Base-by-base conservation (phyloP, 2,329 filamentous ascomycete species). In the Ophiostoma pallidulum region DNA sequence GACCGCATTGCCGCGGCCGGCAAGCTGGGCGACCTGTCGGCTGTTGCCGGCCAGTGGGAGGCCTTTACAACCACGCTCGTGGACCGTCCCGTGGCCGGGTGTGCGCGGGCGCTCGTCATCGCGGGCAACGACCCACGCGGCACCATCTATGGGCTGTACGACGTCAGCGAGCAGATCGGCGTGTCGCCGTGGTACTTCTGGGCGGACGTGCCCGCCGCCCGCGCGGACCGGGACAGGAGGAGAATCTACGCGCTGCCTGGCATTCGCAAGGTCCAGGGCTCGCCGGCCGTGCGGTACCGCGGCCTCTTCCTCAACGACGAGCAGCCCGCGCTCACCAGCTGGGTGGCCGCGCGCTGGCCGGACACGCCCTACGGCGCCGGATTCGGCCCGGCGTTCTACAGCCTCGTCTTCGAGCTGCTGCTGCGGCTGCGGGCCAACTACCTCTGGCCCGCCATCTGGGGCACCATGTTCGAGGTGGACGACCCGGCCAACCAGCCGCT, bases 261-360 rank as follows among this genome's bases (percentile, higher is more conserved):
- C n/a, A n/a, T 65, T 10, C 70, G 65, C 24, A 81, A 79, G 53
- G 64, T 74, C 0, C 78, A 83, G 54, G 70, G 69, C 3, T 66
- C 78, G 6, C 81, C 82, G 2, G 73, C 73, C 0, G 75, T 86
- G 54, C 81, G 80, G 58, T 85, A 84, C 59, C 73, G 82, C 14
- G 82, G 81, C 3, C 72, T 85, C 58, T 86, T 85, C 65, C 66
- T 86, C 59, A 85, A 85, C 57, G 81, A 86, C 49, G 81, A 86
- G 59, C 77, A 79, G 45, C 82, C 82, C 0, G 78, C 75, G 2
- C 62, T 85, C 39, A 84, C 82, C 0, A 78, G 78, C 52, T 86
- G 81, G 78, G 72, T 84, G 7, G 62, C 64, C 47, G 59, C 57
- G 48, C 68, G 64, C 55, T 72, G 64, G 56, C 55, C 60, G 6